Evolutionary conservation across 306 rosid genomes (phyloP).

Genomic region (Cucumis melo): DNA sequence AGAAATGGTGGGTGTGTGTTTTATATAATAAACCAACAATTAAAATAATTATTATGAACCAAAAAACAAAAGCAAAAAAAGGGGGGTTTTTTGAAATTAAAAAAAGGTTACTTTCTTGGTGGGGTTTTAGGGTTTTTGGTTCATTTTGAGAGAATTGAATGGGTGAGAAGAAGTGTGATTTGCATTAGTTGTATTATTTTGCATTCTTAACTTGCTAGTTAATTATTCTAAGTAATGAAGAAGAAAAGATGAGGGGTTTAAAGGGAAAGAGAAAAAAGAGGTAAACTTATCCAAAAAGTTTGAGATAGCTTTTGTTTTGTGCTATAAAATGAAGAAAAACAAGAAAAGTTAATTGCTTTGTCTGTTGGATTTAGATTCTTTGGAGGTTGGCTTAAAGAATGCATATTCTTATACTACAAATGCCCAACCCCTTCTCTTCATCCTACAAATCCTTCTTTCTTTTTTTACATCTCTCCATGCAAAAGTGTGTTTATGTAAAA

Average conservation of each 20-base stretch:
- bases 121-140: slow-evolving; percentile 16
- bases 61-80: neutral
- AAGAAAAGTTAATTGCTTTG: slow-evolving; percentile 7
- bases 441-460: neutral
- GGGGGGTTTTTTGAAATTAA: neutral
- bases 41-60: neutral
- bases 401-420: slow-evolving; percentile 1
- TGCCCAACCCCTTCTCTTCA: neutral
- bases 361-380: slow-evolving; percentile 29
- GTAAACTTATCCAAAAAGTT: neutral
- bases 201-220: slow-evolving; percentile 2
- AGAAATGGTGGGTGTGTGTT: neutral
- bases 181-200: neutral
- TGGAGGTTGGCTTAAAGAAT: slow-evolving; percentile 3
- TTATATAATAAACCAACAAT: slow-evolving; percentile 17
- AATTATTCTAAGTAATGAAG: neutral
- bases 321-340: neutral
- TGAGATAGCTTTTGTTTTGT: neutral
- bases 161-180: neutral
- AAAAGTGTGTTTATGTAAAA: neutral
- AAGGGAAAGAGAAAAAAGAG: neutral
- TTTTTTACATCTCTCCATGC: neutral
- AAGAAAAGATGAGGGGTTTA: neutral
- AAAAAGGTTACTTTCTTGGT: slow-evolving; percentile 14
- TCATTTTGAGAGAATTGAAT: neutral